phyloP scores from a whole-genome alignment of 2,329 filamentous ascomycete genomes.

The Pezizomycotina sp. region DNA sequence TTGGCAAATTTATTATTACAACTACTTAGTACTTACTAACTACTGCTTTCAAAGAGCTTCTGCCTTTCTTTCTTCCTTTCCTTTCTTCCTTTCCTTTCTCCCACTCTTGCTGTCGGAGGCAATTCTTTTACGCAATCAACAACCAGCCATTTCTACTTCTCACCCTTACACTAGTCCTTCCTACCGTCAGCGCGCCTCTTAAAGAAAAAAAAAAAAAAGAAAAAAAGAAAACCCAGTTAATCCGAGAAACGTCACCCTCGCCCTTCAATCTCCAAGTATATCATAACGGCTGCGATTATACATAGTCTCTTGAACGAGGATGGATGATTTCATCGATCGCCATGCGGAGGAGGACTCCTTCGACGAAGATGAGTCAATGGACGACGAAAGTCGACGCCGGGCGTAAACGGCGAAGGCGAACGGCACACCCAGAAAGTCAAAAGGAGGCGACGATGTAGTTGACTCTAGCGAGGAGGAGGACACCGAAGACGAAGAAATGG shows the following conservation, averaged over 20 bases:
- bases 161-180: neutral
- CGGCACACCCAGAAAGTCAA: constrained; percentile 27
- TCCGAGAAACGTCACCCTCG: too few species aligned
- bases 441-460: constrained; percentile 38
- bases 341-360: constrained; percentile 76
- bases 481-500: constrained; percentile 80
- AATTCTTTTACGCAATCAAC: constrained; percentile 1
- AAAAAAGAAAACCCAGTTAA: too few species aligned
- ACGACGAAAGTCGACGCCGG: constrained; percentile 54
- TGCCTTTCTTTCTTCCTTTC: too few species aligned
- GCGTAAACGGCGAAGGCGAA: constrained; percentile 32
- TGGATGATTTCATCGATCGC: constrained; percentile 65
- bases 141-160: constrained; percentile 1
- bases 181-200: constrained; percentile 3
- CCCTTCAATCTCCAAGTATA: neutral
- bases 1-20: too few species aligned
- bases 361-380: constrained; percentile 66
- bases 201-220: too few species aligned
- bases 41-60: too few species aligned
- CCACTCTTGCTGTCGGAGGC: neutral
- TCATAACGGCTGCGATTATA: neutral
- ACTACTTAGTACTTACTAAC: too few species aligned
- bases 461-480: constrained; percentile 89
- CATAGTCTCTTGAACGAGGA: constrained; percentile 28
- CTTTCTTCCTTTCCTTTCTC: too few species aligned